Base-by-base conservation (phyloP, 2,329 filamentous ascomycete genomes). In the Xylaria hypoxylon region DNA sequence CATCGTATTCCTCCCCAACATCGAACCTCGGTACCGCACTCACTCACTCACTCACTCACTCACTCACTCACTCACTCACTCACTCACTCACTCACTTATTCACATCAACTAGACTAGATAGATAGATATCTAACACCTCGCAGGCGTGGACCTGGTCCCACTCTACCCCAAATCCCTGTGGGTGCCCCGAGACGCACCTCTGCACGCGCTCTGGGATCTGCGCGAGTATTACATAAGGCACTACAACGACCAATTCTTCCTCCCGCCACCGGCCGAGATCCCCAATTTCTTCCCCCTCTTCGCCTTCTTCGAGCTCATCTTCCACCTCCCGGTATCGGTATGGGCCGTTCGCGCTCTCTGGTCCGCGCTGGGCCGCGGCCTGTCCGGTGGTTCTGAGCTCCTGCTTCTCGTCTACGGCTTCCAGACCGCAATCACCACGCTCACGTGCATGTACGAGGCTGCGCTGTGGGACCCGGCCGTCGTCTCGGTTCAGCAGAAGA, bases 191-290 rank as follows among this genome's bases (percentile, higher is more conserved):
- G 78, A 75, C 4, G 75, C 81, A 0, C 85, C 85, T 0, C 77
- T 88, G 7, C 81, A 85, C 74, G 79, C 82, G 68, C 77, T 87
- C 48, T 75, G 81, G 68, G 65, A 77, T 33, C 73, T 87, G 65
- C 83, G 84, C 65, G 66, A 77, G 4, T 80, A 78, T 70, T 88
- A 87, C 76, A 76, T 83, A 48, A 65, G 74, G 44, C 76, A 77
- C 10, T 84, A 83, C 70, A 84, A 84, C 61, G 86, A 89, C 75
- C 86, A 85, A 7, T 85, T 86, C 77, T 83, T 85, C 73, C 74
- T 78, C 45, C 71, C 77, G 31, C 72, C 80, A 40, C 76, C 76
- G n/a, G 73, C 69, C 5, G 55, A 75, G 19, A 73, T 78, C 52
- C 79, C 57, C 11, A 24, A 4, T 5, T 60, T 51, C 33, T 60